These are phyloP conservation scores for Penicillium sp. DNA, from an alignment of 2,329 filamentous ascomycete genomes.

Conservation along the genomic window DNA sequence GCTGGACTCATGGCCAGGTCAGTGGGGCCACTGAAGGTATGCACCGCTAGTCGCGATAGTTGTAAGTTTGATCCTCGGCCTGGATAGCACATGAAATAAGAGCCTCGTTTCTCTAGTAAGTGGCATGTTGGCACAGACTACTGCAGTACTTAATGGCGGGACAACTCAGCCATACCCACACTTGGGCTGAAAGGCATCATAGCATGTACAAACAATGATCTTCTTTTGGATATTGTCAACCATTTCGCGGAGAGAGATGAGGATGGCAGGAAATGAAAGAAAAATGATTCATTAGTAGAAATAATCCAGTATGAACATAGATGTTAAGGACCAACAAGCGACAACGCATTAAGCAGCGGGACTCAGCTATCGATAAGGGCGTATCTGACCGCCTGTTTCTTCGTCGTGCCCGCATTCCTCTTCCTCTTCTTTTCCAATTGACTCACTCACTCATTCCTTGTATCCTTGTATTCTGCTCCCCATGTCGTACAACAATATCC, in stretches of 20 bases:
- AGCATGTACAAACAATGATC: not conserved
- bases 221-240: not conserved
- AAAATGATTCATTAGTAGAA: not conserved
- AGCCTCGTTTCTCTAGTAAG: not conserved
- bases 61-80: slow-evolving; percentile 24
- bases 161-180: slow-evolving; percentile 11
- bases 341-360: not conserved
- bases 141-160: not conserved
- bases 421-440: slow-evolving; percentile 1
- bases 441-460: not conserved
- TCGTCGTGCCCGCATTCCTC: slow-evolving; percentile 4
- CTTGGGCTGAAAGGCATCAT: slow-evolving; percentile 6
- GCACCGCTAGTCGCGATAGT: slow-evolving; percentile 39
- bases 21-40: slow-evolving; percentile 52
- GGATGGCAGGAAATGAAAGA: not conserved
- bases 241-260: not conserved
- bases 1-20: slow-evolving; percentile 39
- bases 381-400: slow-evolving; percentile 26
- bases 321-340: not conserved
- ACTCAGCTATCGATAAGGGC: slow-evolving; percentile 14
- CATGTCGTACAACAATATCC: slow-evolving; percentile 18
- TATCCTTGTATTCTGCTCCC: not conserved
- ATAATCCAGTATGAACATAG: not conserved
- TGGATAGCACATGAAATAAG: not conserved
- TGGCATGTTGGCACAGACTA: not conserved